Evolutionary conservation across 148 eudicot genomes (phyloP).

Genomic region (Linanthus parryae): DNA sequence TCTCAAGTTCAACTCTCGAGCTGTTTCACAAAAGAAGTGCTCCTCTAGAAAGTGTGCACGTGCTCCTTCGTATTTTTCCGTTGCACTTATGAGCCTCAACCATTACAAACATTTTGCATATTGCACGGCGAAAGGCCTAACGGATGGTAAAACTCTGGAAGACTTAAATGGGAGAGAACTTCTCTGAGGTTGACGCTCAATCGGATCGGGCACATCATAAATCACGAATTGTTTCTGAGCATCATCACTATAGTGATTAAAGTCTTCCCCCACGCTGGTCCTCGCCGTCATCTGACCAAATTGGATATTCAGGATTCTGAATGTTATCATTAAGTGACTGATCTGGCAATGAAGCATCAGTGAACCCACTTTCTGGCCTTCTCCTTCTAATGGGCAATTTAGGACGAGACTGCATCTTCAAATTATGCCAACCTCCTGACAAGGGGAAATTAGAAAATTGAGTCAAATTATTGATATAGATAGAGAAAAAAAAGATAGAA

Average conservation of each 20-base stretch:
- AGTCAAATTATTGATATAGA: too few species aligned
- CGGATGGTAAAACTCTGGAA: constrained; percentile 49
- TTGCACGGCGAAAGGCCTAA: constrained; percentile 84
- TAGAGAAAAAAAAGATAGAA: too few species aligned
- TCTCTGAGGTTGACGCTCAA: constrained; percentile 11
- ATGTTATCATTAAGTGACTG: constrained; percentile 4
- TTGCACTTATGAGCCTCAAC: constrained; percentile 87
- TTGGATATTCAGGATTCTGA: constrained; percentile 19
- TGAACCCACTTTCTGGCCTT: too few species aligned
- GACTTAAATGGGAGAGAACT: constrained; percentile 9
- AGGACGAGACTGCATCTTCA: too few species aligned
- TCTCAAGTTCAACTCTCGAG: constrained; percentile 80
- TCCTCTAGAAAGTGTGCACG: constrained; percentile 63
- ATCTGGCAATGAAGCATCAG: too few species aligned
- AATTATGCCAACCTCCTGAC: too few species aligned
- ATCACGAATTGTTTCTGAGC: constrained; percentile 53
- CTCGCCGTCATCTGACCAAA: constrained; percentile 31
- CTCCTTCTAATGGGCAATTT: too few species aligned
- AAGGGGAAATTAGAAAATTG: too few species aligned
- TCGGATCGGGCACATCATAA: constrained; percentile 37
- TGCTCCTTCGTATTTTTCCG: constrained; percentile 84
- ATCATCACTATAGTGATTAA: constrained; percentile 24
- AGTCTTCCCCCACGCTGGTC: constrained; percentile 15
- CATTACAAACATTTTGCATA: constrained; percentile 85
- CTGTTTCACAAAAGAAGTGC: constrained; percentile 71